Conservation (phyloP, 2,329 filamentous ascomycete species). For the Colletotrichum sp. region DNA sequence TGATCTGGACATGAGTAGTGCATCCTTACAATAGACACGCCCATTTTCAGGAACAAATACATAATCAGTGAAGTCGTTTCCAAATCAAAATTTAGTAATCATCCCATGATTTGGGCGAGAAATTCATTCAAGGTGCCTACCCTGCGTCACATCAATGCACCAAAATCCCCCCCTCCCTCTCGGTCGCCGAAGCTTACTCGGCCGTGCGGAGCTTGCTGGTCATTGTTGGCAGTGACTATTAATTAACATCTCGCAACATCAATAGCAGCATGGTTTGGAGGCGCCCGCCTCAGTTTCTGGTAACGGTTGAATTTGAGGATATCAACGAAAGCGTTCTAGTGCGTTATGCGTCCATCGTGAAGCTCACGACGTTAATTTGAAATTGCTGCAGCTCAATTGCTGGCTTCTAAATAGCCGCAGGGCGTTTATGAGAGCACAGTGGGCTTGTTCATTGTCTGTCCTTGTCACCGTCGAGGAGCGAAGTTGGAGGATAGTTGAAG, state of each 20-base stretch:
- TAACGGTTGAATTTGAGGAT: background rate
- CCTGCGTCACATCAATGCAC: background rate
- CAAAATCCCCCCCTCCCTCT: background rate
- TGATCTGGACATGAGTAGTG: accelerated
- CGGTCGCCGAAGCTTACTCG: background rate
- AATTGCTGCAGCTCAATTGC: background rate
- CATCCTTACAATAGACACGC: accelerated
- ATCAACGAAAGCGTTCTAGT: background rate
- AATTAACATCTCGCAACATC: background rate
- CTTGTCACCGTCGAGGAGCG: accelerated
- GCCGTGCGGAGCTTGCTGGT: background rate
- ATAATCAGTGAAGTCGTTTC: background rate
- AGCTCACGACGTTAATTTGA: background rate
- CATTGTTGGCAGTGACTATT: background rate
- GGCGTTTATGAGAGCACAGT: background rate
- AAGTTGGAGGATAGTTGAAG: accelerated
- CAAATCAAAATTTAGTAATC: background rate
- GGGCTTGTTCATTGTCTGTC: accelerated
- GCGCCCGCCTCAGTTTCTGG: background rate
- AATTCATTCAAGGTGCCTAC: background rate
- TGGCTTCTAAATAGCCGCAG: accelerated
- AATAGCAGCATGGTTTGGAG: background rate
- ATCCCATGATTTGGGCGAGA: background rate
- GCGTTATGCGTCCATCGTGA: background rate
- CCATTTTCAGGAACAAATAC: background rate